These are phyloP conservation scores for Penicillium riverlandense DNA, from an alignment of 495 filamentous ascomycete genomes.

Conservation along the genomic window DNA sequence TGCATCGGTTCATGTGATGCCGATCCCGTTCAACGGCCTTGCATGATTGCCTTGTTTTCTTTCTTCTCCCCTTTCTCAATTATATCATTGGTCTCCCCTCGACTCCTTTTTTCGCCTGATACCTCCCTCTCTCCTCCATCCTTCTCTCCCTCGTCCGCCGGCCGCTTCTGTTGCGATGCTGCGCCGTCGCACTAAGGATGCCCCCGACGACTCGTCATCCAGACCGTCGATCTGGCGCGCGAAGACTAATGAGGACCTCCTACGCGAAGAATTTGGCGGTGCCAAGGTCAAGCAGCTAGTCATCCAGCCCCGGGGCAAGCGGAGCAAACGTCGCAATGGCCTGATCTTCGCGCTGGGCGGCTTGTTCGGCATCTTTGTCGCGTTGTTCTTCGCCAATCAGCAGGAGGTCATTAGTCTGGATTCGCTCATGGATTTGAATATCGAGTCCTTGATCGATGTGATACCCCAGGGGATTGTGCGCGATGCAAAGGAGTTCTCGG, in stretches of 20 bases:
- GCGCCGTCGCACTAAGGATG: constrained; percentile 37
- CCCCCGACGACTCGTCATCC: constrained; percentile 10
- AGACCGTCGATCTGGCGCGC: neutral
- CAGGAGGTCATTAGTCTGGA: constrained; percentile 81
- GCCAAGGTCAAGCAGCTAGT: constrained; percentile 33
- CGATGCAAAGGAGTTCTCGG: constrained; percentile 77
- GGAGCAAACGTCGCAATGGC: constrained; percentile 64
- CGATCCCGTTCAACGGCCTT: constrained; percentile 13
- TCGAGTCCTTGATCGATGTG: constrained; percentile 75
- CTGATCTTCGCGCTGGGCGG: constrained; percentile 80
- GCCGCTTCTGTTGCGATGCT: constrained; percentile 26
- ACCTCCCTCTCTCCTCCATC: neutral
- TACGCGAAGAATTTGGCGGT: constrained; percentile 16
- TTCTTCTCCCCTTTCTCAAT: neutral
- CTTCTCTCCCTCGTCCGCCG: constrained; percentile 5
- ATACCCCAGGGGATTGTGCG: constrained; percentile 74
- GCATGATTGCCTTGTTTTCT: constrained; percentile 7
- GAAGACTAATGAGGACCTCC: constrained; percentile 16
- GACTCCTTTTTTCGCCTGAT: constrained; percentile 1
- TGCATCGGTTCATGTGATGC: constrained; percentile 30
- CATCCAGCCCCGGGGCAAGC: constrained; percentile 51
- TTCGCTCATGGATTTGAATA: constrained; percentile 70
- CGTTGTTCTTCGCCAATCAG: constrained; percentile 75
- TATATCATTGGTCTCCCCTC: constrained; percentile 1
- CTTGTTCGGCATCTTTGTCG: constrained; percentile 72